These are phyloP conservation scores for Yamadazyma membranifaciens DNA, from an alignment of 1,139 yeast species.

Conservation along the genomic window DNA sequence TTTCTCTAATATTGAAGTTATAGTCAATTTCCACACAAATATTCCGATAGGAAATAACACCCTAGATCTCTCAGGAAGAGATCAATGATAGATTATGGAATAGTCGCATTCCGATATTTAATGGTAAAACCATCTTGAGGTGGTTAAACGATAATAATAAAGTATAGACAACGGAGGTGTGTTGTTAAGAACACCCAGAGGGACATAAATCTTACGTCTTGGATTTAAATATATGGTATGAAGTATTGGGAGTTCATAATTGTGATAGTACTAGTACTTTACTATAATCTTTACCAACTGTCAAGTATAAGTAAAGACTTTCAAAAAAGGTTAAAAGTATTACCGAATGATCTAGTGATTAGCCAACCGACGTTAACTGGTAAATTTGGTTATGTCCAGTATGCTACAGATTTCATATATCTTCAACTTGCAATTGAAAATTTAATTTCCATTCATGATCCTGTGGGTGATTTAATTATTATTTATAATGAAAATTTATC, in stretches of 20 bases:
- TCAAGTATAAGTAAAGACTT: constrained; percentile 2
- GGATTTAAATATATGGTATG: background rate
- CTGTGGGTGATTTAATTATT: constrained; percentile 26
- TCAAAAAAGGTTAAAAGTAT: constrained; percentile 4
- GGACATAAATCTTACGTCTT: no score
- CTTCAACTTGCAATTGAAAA: constrained; percentile 34
- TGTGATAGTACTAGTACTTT: constrained; percentile 1
- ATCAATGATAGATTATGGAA: no score
- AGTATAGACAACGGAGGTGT: no score
- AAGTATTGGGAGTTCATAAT: constrained; percentile 8
- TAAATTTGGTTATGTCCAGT: constrained; percentile 29
- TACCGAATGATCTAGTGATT: constrained; percentile 1
- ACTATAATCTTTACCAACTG: constrained; percentile 4
- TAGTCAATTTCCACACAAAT: no score
- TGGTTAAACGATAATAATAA: no score
- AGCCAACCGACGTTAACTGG: background rate
- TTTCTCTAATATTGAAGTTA: no score
- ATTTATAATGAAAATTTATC: constrained; percentile 21
- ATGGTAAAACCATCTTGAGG: no score
- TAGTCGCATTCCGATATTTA: no score
- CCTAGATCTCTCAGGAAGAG: no score
- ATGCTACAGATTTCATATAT: constrained; percentile 35
- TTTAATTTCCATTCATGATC: constrained; percentile 24
- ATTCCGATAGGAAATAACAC: no score
- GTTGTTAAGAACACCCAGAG: no score